A percentile compares a stretch with the other conserved stretches of the same genome.
Evolutionary conservation across 2,329 filamentous ascomycete species (phyloP).

Genomic region (Thelonectria discophora): DNA sequence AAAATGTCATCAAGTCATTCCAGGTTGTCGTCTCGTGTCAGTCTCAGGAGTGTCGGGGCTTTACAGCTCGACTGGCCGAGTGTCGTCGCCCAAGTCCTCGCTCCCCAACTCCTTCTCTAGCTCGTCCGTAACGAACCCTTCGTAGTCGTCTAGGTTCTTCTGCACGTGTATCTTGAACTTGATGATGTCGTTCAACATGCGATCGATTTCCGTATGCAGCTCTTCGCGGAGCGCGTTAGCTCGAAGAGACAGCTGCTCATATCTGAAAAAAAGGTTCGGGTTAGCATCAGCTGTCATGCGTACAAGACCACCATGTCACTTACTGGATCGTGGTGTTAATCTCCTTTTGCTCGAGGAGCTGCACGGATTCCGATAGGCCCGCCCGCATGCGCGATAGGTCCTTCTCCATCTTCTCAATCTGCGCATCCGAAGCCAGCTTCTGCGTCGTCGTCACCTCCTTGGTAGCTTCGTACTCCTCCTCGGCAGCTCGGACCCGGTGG

Average conservation of each 20-base stretch:
- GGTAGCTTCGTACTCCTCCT: slow-evolving; percentile 93
- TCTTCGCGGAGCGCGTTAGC: slow-evolving; percentile 91
- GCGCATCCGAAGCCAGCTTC: slow-evolving; percentile 86
- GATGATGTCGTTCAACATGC: slow-evolving; percentile 95
- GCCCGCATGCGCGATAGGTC: slow-evolving; percentile 93
- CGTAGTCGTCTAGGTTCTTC: slow-evolving; percentile 90
- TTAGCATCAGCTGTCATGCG: slow-evolving; percentile 17
- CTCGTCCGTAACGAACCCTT: slow-evolving; percentile 91
- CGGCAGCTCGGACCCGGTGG: slow-evolving; percentile 85
- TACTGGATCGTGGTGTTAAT: slow-evolving; percentile 97
- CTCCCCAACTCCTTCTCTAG: slow-evolving; percentile 84
- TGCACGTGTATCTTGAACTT: slow-evolving; percentile 99
- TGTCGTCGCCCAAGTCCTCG: slow-evolving; percentile 66
- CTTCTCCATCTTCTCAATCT: slow-evolving; percentile 99
- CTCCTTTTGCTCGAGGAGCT: slow-evolving; percentile 92
- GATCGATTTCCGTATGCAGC: slow-evolving; percentile 95
- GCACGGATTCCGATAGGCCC: slow-evolving; percentile 83
- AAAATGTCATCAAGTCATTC: slow-evolving; percentile 22
- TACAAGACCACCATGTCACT: slow-evolving; percentile 46
- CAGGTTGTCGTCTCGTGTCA: slow-evolving; percentile 20
- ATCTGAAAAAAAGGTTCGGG: slow-evolving; percentile 58
- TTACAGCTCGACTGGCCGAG: slow-evolving; percentile 58
- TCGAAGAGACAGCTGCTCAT: slow-evolving; percentile 88
- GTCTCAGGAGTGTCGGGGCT: neutral
- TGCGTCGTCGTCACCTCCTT: slow-evolving; percentile 87